Base-by-base conservation (phyloP, 306 rosid genomes). In the Gastrolobium villosum region DNA sequence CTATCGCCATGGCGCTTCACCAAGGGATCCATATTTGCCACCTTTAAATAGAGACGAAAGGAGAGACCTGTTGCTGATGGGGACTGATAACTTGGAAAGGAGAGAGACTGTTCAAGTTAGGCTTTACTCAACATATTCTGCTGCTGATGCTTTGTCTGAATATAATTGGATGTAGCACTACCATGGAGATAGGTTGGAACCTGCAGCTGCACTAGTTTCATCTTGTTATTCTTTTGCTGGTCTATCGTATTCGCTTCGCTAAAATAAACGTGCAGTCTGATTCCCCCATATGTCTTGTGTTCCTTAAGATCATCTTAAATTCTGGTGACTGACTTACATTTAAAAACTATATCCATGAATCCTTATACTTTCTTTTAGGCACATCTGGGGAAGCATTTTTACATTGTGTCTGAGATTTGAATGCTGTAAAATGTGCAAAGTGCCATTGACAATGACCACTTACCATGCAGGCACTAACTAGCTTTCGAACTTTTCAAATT, bases 161-260 rank as follows among this genome's bases (percentile, higher is more conserved):
- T 77, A 84, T 60, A 79, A 67, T 44, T 76, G 26, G 63, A 62
- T 39, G 34, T 79, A 57, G 40, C 80, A 49, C 49, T 78, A 70
- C 70, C 76, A 9, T 10, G 61, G 49, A 43, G 41, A 57, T n/a
- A 57, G 49, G 70, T 78, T 40, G 36, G 92, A 86, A 26, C 26
- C 66, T 3, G 56, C 79, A 1, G 20, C 70, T 4, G 56, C 63
- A 49, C 89, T 89, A 3, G 86, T 87, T 46, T 87, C 92, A n/a
- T 89, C 89, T 39, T 89, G 92, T 11, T 91, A 91, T 79, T 81
- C 87, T 14, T 85, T 87, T 62, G 84, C 89, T 0, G 86, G 93
- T 60, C 86, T 87, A 30, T 77, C 92, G 0, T 84, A 45, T 60
- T 57, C 86, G 0, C 79, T 66, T 61, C 89, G 88, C 63, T 89